Evolutionary conservation across 495 filamentous ascomycete species (phyloP).

Genomic region (Xylaria longipes): DNA sequence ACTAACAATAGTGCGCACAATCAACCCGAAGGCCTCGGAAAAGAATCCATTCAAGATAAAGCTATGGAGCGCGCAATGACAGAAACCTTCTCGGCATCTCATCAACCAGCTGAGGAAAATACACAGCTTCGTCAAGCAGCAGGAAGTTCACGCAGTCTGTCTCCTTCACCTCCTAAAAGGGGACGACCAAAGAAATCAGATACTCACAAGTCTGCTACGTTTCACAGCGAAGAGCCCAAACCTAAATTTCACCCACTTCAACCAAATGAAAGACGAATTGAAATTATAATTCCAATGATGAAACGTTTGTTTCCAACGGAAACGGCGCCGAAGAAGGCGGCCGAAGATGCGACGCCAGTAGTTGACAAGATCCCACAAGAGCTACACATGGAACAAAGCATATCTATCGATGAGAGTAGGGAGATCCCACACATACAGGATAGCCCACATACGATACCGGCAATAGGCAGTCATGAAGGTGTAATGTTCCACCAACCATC

Average conservation of each 20-base stretch:
- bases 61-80: neutral
- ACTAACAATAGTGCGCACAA: neutral
- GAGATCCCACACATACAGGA: neutral
- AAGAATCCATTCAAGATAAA: neutral
- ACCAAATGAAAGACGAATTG: slow-evolving; percentile 19
- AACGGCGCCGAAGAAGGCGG: neutral
- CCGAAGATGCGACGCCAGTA: neutral
- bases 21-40: too few relatives aligned
- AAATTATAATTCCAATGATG: slow-evolving; percentile 24
- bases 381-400: neutral
- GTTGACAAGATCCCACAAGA: neutral
- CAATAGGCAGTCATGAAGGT: neutral
- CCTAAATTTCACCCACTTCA: neutral
- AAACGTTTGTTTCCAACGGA: slow-evolving; percentile 1
- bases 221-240: neutral
- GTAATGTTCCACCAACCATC: neutral
- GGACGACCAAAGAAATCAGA: slow-evolving; percentile 13
- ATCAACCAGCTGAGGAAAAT: neutral
- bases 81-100: neutral
- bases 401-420: neutral
- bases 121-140: neutral
- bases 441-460: neutral
- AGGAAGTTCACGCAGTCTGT: neutral
- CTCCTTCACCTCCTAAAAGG: slow-evolving; percentile 8
- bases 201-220: neutral